These are phyloP conservation scores for Trypanosoma platydactyli DNA, from an alignment of 208 protist species.

Conservation along the genomic window DNA sequence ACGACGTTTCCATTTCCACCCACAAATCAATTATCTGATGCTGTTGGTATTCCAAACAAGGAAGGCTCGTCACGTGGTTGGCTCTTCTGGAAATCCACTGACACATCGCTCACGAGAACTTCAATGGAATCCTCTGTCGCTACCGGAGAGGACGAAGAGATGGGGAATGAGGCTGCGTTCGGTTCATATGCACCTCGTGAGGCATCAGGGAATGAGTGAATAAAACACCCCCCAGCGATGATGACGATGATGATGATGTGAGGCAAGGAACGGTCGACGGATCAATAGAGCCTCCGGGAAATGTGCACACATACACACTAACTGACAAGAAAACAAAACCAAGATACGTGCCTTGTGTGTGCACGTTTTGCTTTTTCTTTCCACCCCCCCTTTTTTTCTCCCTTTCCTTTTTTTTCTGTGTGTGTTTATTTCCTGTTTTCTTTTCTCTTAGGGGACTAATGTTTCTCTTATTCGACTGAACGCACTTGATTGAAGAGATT, in stretches of 20 bases:
- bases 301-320: neutral
- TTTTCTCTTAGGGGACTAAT: neutral
- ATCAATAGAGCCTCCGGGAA: neutral
- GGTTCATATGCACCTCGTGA: neutral
- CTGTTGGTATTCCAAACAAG: neutral
- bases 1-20: too few relatives aligned
- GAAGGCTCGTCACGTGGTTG: conserved; percentile 11
- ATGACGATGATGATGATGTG: too few relatives aligned
- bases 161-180: neutral
- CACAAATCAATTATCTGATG: neutral
- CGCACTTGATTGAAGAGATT: too few relatives aligned
- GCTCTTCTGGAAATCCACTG: conserved; percentile 13
- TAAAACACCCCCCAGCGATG: too few relatives aligned
- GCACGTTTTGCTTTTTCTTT: neutral
- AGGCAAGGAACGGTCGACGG: too few relatives aligned
- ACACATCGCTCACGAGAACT: neutral
- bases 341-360: conserved; percentile 7
- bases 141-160: neutral
- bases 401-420: neutral
- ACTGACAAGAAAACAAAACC: neutral
- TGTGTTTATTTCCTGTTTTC: too few relatives aligned
- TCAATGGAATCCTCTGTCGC: neutral
- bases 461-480: too few relatives aligned
- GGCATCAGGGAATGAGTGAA: too few relatives aligned
- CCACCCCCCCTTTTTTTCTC: neutral